Percentiles rank a stretch among this genome's conserved stretches.
These are phyloP conservation scores for Meyerozyma sp. DNA, from an alignment of 1,139 yeast species.

Conservation along the genomic window DNA sequence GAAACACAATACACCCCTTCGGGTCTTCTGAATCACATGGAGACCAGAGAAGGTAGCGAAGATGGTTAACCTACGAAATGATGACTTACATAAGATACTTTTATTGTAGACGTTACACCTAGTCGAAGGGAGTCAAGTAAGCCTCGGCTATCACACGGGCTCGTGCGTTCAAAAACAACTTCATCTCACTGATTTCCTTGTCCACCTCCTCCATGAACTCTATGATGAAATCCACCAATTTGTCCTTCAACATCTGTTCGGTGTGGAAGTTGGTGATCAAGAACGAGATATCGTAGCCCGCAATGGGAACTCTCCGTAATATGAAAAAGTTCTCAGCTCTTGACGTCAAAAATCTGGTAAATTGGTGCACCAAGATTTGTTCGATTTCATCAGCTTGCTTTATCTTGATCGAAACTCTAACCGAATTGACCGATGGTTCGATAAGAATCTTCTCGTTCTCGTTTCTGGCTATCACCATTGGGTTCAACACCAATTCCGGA, in stretches of 20 bases:
- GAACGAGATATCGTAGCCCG: slow-evolving; percentile 90
- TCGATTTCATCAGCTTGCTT: slow-evolving; percentile 98
- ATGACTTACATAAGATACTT: background rate
- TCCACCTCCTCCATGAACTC: slow-evolving; percentile 99
- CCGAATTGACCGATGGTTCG: slow-evolving; percentile 90
- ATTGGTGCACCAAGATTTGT: slow-evolving; percentile 86
- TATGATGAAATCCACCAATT: slow-evolving; percentile 90
- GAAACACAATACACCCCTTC: background rate
- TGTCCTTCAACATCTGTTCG: slow-evolving; percentile 91
- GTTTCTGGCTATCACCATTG: slow-evolving; percentile 87
- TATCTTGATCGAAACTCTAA: slow-evolving; percentile 83
- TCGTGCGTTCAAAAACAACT: slow-evolving; percentile 90
- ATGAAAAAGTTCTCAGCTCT: slow-evolving; percentile 94
- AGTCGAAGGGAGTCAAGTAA: slow-evolving; percentile 72
- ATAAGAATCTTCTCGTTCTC: slow-evolving; percentile 90
- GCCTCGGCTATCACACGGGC: slow-evolving; percentile 98
- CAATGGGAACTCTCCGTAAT: slow-evolving; percentile 84
- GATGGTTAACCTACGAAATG: background rate
- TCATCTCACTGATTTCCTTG: slow-evolving; percentile 98
- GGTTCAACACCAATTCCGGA: slow-evolving; percentile 81
- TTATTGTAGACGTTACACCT: slow-evolving; percentile 4
- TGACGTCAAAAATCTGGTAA: slow-evolving; percentile 86
- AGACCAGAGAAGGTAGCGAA: background rate
- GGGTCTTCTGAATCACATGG: background rate
- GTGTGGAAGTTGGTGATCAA: slow-evolving; percentile 92